Evolutionary conservation across 345 rosid genomes (phyloP).

Genomic region (Syzygium grande): DNA sequence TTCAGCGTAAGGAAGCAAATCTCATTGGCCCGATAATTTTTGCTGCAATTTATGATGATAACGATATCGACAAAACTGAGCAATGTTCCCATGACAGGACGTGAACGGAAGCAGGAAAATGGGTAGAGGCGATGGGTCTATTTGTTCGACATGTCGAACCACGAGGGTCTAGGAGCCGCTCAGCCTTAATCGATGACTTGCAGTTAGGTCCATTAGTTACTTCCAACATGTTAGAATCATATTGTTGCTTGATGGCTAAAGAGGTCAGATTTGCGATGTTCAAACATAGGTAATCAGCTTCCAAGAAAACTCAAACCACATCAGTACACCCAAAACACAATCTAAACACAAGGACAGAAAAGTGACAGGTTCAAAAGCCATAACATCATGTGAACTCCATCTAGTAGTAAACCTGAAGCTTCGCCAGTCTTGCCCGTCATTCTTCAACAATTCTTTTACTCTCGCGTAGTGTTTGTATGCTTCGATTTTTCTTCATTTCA

Average conservation of each 20-base stretch:
- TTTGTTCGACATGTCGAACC: not conserved
- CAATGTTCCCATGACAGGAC: not conserved
- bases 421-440: not conserved
- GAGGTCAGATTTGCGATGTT: not conserved
- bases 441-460: not conserved
- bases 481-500: not conserved
- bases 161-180: not conserved
- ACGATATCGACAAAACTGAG: not conserved
- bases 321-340: not conserved
- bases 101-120: not conserved
- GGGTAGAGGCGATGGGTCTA: not conserved
- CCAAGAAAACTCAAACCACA: not conserved
- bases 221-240: not conserved
- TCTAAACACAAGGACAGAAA: not conserved
- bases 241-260: not conserved
- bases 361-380: not conserved
- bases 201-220: not conserved
- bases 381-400: not conserved
- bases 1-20: not conserved
- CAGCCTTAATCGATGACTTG: not conserved
- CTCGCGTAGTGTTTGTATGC: not conserved
- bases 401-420: not conserved
- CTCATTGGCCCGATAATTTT: not conserved
- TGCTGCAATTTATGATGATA: not conserved
- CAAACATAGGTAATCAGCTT: not conserved